Evolutionary conservation across 1,284 basidiomycete species (phyloP), one percentile per base, ranked within the genome.

Genomic region (Cutaneotrichosporon dermatis): DNA sequence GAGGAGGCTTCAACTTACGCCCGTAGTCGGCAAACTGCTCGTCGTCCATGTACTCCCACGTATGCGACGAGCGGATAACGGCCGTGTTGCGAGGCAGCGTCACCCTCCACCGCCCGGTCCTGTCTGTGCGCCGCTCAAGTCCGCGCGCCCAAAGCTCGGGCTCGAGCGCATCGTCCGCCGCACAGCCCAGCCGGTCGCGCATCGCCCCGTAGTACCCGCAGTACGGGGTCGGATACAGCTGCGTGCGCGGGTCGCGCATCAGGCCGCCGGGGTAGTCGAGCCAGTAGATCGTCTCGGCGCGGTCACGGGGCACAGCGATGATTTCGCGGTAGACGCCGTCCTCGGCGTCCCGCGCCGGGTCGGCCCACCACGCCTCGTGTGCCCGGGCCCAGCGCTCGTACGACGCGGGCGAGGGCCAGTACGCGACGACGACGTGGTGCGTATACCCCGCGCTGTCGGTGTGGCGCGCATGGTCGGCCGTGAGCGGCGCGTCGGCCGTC

Each of bases 131-230:
- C 6, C 44, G 13, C 54, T 25, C 16, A 4, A 10, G 15, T 25
- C 8, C 25, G 41, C 41, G 53, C 37, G 25, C 35, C 25, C 25
- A 25, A 25, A 25, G 25, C 25, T 25, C 10, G 45, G 25, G 8
- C 6, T 49, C 59, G 11, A 57, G 16, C 5, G 36, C 33, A 41
- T 53, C 43, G 12, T 54, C 6, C 3, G 42, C 58, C 33, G 53
- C 52, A 3, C 9, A n/a, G 3, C 8, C n/a, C 7, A 61, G 48
- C 8, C 59, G 55, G 55, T 61, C 59, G 7, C 59, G 55, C 59
- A 61, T 61, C 42, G 59, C 59, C 4, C 59, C 59, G 25, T 61
- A 61, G 52, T 61, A 61, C 43, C 59, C 59, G 51, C 55, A 61
- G 52, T 61, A 61, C 39, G 59, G 59, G n/a, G 59, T 61, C 3